Conservation (phyloP, 805 yeast species). For the Teunomyces pallodes region DNA sequence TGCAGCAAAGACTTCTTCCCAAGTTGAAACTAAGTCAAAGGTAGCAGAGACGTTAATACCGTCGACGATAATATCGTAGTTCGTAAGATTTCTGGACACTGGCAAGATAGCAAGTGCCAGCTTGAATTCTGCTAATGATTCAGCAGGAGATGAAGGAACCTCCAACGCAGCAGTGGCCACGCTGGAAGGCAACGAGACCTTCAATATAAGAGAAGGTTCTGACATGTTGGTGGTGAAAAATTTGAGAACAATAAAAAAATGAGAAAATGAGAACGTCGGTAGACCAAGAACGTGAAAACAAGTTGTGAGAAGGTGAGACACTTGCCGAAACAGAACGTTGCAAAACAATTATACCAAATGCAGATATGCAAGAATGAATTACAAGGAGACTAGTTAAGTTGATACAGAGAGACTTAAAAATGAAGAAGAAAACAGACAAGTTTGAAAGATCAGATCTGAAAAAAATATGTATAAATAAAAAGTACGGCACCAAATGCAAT, state of each 20-base stretch:
- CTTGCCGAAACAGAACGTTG: not conserved
- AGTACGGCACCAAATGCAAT: no score
- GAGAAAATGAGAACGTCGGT: not conserved
- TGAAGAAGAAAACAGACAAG: no score
- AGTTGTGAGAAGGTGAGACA: not conserved
- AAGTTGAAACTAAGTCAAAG: slow-evolving; percentile 20
- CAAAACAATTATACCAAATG: no score
- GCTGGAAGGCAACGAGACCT: slow-evolving; percentile 18
- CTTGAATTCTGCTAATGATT: slow-evolving; percentile 54
- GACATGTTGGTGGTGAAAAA: slow-evolving; percentile 7
- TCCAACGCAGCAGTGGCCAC: slow-evolving; percentile 21
- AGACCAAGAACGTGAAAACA: not conserved
- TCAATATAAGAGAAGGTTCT: slow-evolving; percentile 11
- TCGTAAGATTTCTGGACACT: slow-evolving; percentile 57
- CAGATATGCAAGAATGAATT: no score
- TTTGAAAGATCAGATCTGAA: no score
- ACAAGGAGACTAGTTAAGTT: no score
- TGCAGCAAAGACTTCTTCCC: slow-evolving; percentile 26
- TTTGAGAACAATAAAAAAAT: slow-evolving; percentile 5
- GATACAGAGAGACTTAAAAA: no score
- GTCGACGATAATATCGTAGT: slow-evolving; percentile 46
- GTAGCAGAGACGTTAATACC: slow-evolving; percentile 29
- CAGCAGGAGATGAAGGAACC: slow-evolving; percentile 36
- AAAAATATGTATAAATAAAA: no score
- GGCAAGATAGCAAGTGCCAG: slow-evolving; percentile 59